Conservation (phyloP, 495 filamentous ascomycete species). For the Penicillium bovifimosum region DNA sequence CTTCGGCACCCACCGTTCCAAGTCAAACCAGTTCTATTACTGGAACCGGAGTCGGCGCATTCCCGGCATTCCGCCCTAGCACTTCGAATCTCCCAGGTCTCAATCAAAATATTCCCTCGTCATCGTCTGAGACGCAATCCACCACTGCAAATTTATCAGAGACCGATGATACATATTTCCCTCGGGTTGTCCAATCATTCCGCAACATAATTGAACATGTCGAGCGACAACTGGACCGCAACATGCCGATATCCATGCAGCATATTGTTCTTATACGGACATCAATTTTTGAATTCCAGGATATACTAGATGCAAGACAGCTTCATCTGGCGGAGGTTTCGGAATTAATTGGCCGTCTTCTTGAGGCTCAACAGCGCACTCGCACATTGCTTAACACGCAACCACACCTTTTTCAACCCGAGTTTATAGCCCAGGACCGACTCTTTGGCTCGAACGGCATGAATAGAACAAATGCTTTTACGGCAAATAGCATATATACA, state of each 20-base stretch:
- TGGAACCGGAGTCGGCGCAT: neutral
- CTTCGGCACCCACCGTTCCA: neutral
- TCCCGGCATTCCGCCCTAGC: neutral
- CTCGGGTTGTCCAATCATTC: neutral
- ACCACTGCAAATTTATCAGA: neutral
- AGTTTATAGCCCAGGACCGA: neutral
- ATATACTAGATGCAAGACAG: conserved; percentile 21
- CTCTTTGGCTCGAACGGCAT: neutral
- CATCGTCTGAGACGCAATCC: neutral
- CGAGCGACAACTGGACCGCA: conserved; percentile 39
- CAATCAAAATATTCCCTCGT: neutral
- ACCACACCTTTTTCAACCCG: neutral
- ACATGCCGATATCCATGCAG: conserved; percentile 25
- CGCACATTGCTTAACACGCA: neutral
- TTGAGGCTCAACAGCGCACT: neutral
- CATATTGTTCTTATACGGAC: conserved; percentile 31
- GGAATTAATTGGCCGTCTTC: neutral
- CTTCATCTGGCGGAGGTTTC: neutral
- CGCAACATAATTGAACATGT: conserved; percentile 29
- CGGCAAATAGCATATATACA: neutral
- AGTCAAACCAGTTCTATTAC: no score
- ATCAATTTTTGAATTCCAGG: conserved; percentile 28
- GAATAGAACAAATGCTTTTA: neutral
- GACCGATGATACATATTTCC: neutral
- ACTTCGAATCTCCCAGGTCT: no score